Evolutionary conservation across 805 yeast genomes (phyloP).

Genomic region (Isabelozyma gotoi): DNA sequence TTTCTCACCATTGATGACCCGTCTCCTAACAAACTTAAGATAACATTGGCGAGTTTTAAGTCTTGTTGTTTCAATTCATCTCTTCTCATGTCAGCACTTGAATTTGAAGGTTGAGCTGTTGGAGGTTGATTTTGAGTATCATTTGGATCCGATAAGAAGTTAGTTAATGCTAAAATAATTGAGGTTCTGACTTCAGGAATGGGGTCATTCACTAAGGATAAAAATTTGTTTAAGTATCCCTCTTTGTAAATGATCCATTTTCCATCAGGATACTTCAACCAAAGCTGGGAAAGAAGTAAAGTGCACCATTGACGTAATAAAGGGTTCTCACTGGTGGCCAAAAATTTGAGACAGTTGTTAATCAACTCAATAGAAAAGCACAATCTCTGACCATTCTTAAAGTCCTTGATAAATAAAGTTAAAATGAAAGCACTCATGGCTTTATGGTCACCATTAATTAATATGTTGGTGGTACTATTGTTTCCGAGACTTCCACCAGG

Average conservation of each 20-base stretch:
- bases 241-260: constrained; percentile 68
- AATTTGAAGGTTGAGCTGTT: constrained; percentile 12
- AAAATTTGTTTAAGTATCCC: constrained; percentile 56
- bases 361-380: constrained; percentile 75
- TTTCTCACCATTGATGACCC: constrained; percentile 88
- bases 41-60: constrained; percentile 63
- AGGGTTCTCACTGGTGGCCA: constrained; percentile 77
- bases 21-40: constrained; percentile 71
- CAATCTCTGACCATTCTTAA: constrained; percentile 73
- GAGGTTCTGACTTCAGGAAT: constrained; percentile 95
- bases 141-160: constrained; percentile 55
- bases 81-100: constrained; percentile 29
- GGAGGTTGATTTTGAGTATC: constrained; percentile 6
- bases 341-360: constrained; percentile 61
- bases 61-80: constrained; percentile 66
- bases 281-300: constrained; percentile 71
- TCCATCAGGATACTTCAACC: constrained; percentile 72
- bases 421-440: constrained; percentile 95
- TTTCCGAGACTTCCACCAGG: constrained; percentile 22
- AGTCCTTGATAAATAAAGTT: constrained; percentile 80
- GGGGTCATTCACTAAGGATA: constrained; percentile 72
- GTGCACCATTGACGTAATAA: constrained; percentile 91
- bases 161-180: constrained; percentile 67
- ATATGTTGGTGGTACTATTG: constrained; percentile 20
- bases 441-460: constrained; percentile 76